Evolutionary conservation across 2,329 filamentous ascomycete genomes (phyloP), one percentile per base, ranked within the genome.

Genomic region (Xylaria sp.): DNA sequence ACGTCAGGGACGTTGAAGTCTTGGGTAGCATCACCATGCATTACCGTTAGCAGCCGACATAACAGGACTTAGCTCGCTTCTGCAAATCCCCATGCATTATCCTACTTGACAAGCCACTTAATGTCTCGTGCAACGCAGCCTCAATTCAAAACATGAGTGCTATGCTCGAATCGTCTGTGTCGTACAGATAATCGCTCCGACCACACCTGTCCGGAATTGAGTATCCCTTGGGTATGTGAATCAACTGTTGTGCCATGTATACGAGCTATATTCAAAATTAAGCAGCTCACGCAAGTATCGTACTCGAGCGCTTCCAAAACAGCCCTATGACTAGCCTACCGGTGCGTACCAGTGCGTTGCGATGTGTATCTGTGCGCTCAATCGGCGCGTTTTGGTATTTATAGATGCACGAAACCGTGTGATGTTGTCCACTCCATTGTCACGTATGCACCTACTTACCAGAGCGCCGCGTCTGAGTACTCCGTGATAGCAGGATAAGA

Each of bases 1-100:
- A 23, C 15, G 23, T 58, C 9, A 13, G 25, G n/a, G 39, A 60
- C n/a, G 51, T 51, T 51, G 13, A 52, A 9, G 3, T 55, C 28
- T 43, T 51, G 48, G 58, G 63, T 69, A 66, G 59, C 41, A 69
- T 64, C 33, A 48, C 13, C 12, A 58, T 61, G 51, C 39, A 64
- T 33, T 55, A 46, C 58, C 61, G 58, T 64, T 55, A 48, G 56
- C 49, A 60, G 51, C 59, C 54, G 68, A 66, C 49, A 61, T 67
- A 56, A 64, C 64, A 66, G 15, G 41, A 46, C 15, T 52, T 13
- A 46, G 31, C 58, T 69, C 52, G 67, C 64, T 67, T 64, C 31
- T 49, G 57, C 56, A 48, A 28, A 36, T 25, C 15, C 49, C n/a
- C n/a, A 60, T 55, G 56, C 63, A 55, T 51, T 28, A 60, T 60